These are phyloP conservation scores for Mortierella hygrophila DNA, from an alignment of 192 early-diverging fungal species.

Conservation along the genomic window DNA sequence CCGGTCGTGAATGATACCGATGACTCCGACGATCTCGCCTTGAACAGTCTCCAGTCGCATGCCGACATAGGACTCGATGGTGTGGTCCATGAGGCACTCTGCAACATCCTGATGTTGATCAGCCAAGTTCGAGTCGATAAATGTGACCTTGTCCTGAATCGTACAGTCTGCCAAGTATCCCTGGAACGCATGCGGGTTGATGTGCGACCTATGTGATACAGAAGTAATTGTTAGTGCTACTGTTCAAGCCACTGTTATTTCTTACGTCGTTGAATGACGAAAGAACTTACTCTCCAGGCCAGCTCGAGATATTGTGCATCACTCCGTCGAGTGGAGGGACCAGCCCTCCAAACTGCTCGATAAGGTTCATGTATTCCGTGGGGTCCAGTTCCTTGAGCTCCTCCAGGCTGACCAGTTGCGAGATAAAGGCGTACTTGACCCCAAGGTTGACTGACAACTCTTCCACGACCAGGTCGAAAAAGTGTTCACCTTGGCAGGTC, in stretches of 20 bases:
- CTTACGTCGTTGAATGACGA: not conserved
- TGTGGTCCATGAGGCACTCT: slow-evolving; percentile 36
- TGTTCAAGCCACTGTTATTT: not conserved
- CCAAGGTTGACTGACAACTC: slow-evolving; percentile 38
- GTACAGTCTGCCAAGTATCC: slow-evolving; percentile 53
- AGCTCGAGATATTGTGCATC: slow-evolving; percentile 55
- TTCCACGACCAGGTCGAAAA: slow-evolving; percentile 43
- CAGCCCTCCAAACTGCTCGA: slow-evolving; percentile 46
- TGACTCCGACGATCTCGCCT: slow-evolving; percentile 54
- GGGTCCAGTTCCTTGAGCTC: slow-evolving; percentile 56
- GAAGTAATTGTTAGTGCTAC: not conserved
- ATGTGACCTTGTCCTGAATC: slow-evolving; percentile 46
- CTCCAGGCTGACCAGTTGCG: slow-evolving; percentile 46
- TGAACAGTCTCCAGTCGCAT: slow-evolving; percentile 55
- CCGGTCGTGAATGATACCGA: slow-evolving; percentile 54
- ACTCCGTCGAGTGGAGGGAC: slow-evolving; percentile 49
- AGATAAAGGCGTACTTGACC: slow-evolving; percentile 52
- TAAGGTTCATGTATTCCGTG: slow-evolving; percentile 45
- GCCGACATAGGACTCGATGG: slow-evolving; percentile 54
- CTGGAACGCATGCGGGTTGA: slow-evolving; percentile 53
- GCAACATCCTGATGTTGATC: slow-evolving; percentile 32
- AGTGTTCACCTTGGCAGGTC: slow-evolving; percentile 44
- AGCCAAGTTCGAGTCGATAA: slow-evolving; percentile 28
- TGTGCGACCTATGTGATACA: slow-evolving; percentile 18
- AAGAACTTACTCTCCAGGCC: slow-evolving; percentile 43